A percentile compares a stretch with the other conserved stretches of the same genome.
Evolutionary conservation across 306 rosid species (phyloP).

Genomic region (Astragalus glycyphyllos): DNA sequence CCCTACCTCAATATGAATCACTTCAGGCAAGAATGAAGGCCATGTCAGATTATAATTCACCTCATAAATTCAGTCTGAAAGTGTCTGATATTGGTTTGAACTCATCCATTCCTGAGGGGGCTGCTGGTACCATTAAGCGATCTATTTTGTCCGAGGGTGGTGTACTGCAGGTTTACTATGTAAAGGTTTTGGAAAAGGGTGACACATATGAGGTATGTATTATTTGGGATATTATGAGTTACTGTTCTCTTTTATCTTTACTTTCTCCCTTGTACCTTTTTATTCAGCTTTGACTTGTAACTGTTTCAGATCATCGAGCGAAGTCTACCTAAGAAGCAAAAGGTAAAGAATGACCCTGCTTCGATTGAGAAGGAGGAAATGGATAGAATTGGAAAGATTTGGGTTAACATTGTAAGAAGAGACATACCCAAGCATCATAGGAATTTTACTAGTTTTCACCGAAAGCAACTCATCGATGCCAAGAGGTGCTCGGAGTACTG

Average conservation of each 20-base stretch:
- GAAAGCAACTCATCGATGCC: slow-evolving; percentile 86
- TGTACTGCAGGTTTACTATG: slow-evolving; percentile 83
- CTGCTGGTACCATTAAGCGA: slow-evolving; percentile 90
- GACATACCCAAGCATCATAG: slow-evolving; percentile 89
- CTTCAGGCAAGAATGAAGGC: slow-evolving; percentile 81
- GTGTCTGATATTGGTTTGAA: slow-evolving; percentile 70
- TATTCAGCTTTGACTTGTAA: slow-evolving; percentile 30
- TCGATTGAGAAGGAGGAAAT: slow-evolving; percentile 84
- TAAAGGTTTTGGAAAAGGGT: slow-evolving; percentile 97
- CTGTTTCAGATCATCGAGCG: slow-evolving; percentile 84
- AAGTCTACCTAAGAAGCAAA: slow-evolving; percentile 84
- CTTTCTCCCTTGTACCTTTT: not conserved
- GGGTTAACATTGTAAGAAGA: slow-evolving; percentile 86
- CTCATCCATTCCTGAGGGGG: slow-evolving; percentile 95
- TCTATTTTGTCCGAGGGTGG: slow-evolving; percentile 95
- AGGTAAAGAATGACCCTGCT: slow-evolving; percentile 76
- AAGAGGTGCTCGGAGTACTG: slow-evolving; percentile 91
- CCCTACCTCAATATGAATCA: slow-evolving; percentile 69
- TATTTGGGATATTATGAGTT: slow-evolving; percentile 5
- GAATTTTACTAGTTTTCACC: slow-evolving; percentile 65
- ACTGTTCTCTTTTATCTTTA: slow-evolving; percentile 3
- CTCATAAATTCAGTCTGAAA: slow-evolving; percentile 75
- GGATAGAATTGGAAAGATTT: slow-evolving; percentile 79
- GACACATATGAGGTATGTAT: slow-evolving; percentile 87
- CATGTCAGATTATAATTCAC: slow-evolving; percentile 59